Evolutionary conservation across 139 green algal genomes (phyloP), one percentile per base, ranked within the genome.

Genomic region (Chlamydomonas sp.): DNA sequence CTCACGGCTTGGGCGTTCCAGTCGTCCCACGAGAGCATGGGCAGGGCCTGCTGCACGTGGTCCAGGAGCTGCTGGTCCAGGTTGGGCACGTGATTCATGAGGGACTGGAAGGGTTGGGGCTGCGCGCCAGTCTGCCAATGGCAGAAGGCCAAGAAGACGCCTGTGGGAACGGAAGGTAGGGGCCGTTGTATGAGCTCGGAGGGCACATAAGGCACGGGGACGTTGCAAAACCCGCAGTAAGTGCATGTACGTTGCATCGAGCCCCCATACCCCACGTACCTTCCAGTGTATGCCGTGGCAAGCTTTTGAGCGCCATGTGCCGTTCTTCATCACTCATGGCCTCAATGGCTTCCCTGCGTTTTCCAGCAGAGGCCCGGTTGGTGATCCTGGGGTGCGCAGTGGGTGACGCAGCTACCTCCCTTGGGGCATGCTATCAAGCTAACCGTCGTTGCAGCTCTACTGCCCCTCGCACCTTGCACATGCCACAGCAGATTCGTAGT

Each of bases 91-190:
- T 64, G 5, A 4, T 20, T 20, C 3, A 80, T 72, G 1, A 87
- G 62, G 4, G 8, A 7, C 18, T 80, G 61, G 49, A 87, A 87
- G 10, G 20, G 7, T 6, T 73, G 62, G 4, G 18, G 31, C 49
- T 87, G 61, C 15, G 83, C 72, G n/a, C 83, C 83, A 1, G 83
- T 73, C 68, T 87, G 83, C 62, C 63, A 87, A 16, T 87, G 83
- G 73, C 72, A 80, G 49, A 87, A 87, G 20, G 73, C n/a, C 15
- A 87, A 49, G 61, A 87, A 87, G 5, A 80, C 83, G n/a, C 83
- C 83, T 87, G 71, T 71, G 72, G 63, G 75, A 8, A 20, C 20
- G 10, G 31, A 60, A 7, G 31, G 59, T 49, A 49, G 31, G 31
- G 31, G 31, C 31, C 31, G 31, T 49, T 49, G 31, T 49, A 49